Conservation (phyloP, 345 rosid genomes). For the Pseudoturritis turrita region DNA sequence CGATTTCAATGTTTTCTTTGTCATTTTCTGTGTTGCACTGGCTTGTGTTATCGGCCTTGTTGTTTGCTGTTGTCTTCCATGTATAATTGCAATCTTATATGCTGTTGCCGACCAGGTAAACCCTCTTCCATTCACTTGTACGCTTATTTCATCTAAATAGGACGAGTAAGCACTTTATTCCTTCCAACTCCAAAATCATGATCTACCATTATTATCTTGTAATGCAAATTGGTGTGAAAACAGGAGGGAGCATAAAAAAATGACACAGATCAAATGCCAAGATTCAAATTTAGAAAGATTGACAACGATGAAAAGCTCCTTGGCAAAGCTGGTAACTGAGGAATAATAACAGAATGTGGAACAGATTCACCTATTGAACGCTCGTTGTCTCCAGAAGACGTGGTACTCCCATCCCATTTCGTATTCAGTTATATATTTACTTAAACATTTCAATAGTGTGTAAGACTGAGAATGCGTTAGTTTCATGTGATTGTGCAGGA, state of each 20-base stretch:
- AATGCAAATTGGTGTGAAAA: conserved; percentile 15
- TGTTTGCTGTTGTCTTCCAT: conserved; percentile 97
- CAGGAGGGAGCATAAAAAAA: conserved; percentile 94
- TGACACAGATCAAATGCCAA: conserved; percentile 80
- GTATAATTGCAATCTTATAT: conserved; percentile 90
- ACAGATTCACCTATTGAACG: conserved; percentile 71
- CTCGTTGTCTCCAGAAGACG: conserved; percentile 60
- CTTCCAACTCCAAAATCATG: neutral
- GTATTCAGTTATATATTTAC: neutral
- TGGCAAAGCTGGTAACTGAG: conserved; percentile 45
- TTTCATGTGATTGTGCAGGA: conserved; percentile 44
- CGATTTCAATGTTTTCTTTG: conserved; percentile 95
- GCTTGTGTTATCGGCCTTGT: conserved; percentile 93
- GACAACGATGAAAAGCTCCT: conserved; percentile 40
- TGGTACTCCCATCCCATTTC: conserved; percentile 39
- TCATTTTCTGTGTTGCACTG: conserved; percentile 86
- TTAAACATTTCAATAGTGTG: neutral
- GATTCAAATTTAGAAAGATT: conserved; percentile 55
- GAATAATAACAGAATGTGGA: conserved; percentile 75
- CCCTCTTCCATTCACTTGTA: conserved; percentile 14
- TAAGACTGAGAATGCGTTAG: neutral
- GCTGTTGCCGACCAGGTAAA: conserved; percentile 97
- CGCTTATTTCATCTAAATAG: too few species aligned
- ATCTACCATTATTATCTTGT: neutral
- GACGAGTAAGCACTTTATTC: too few species aligned